Conservation (phyloP, 2,329 filamentous ascomycete genomes). For the Trichoderma hamatum region DNA sequence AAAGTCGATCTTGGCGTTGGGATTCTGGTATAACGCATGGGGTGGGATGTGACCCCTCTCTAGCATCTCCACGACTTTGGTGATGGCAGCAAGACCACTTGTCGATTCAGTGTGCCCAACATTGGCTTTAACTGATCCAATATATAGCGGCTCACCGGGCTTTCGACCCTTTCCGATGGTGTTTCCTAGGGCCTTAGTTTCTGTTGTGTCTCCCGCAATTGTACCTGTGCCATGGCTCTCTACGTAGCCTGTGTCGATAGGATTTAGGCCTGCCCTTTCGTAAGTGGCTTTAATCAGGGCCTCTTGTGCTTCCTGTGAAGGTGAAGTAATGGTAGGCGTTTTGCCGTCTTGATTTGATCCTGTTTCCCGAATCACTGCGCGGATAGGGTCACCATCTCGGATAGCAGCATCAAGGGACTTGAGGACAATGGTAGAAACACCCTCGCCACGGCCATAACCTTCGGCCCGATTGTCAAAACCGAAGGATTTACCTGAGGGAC, state of each 20-base stretch:
- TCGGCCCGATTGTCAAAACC: constrained; percentile 11
- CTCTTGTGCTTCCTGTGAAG: constrained; percentile 4
- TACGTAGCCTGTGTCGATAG: constrained; percentile 1
- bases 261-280: constrained; percentile 6
- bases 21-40: not conserved
- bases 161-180: not conserved
- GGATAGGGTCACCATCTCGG: constrained; percentile 12
- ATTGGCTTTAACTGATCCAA: constrained; percentile 37
- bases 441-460: constrained; percentile 26
- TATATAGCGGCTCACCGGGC: constrained; percentile 26
- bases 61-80: constrained; percentile 1
- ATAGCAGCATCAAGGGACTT: constrained; percentile 14
- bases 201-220: constrained; percentile 34
- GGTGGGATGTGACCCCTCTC: constrained; percentile 7
- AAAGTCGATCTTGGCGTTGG: constrained; percentile 10
- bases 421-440: constrained; percentile 5
- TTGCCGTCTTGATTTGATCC: constrained; percentile 22
- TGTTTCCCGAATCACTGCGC: constrained; percentile 8
- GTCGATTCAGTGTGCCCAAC: constrained; percentile 36
- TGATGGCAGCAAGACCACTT: constrained; percentile 33
- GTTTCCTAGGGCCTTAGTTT: not conserved
- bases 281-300: not conserved
- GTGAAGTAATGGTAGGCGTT: constrained; percentile 18
- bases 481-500: not conserved
- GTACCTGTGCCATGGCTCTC: constrained; percentile 44